Evolutionary conservation across 1,284 basidiomycete genomes (phyloP), one percentile per base, ranked within the genome.

Genomic region (Leccinum cinnamomeum): DNA sequence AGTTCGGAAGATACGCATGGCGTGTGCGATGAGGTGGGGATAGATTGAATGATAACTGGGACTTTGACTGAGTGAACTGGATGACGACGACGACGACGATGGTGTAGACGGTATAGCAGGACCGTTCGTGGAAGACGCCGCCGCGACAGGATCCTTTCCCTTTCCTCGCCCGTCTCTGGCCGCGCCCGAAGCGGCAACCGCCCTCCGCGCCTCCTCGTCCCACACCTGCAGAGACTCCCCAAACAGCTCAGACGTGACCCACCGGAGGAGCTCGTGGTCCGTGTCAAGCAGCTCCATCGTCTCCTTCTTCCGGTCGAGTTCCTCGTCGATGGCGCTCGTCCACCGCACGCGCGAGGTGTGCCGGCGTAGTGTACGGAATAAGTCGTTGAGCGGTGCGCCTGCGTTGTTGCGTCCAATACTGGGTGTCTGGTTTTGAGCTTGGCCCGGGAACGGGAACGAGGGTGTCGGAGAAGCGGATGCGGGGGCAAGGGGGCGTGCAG

Each of bases 231-330:
- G 72, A 3, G 83, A 83, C 66, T 85, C 82, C 35, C 76, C 81
- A 71, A 94, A 94, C 1, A 95, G 85, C 62, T 90, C 85, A 18
- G 79, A 75, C 69, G 83, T 79, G 11, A 91, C 86, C 93, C 93
- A 96, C 50, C 86, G 81, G 41, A 95, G 78, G 30, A 95, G 79
- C 61, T 91, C 84, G 56, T 85, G 78, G 69, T 95, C 92, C 2
- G 84, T 89, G 23, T 81, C 76, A 66, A 90, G 90, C 6, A 84
- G 69, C 55, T 88, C 83, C 79, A 95, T 89, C 63, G 86, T 84
- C 70, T 94, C 92, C 71, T 86, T 87, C 70, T 91, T 87, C 39
- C 82, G 78, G 69, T 94, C 92, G n/a, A 93, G 77, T 61, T 84
- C 79, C 65, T 85, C 80, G 61, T 85, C 82, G 35, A 78, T 77